Percentiles rank a stretch among this genome's conserved stretches.
Conservation (phyloP, 2,329 filamentous ascomycete species). For the Exserohilum rostratum region DNA sequence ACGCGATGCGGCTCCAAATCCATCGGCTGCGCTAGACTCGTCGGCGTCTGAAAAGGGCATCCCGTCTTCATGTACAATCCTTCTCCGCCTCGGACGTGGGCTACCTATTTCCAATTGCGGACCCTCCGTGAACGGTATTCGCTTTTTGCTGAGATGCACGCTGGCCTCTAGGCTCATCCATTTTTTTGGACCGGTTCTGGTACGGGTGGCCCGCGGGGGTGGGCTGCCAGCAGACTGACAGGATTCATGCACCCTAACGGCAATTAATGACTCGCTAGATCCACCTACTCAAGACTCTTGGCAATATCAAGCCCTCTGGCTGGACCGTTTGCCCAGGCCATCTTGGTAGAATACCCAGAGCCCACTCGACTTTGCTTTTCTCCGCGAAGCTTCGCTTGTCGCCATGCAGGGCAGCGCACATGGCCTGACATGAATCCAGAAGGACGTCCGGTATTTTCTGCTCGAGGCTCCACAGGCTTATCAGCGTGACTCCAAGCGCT, state of each 20-base stretch:
- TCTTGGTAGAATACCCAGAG: conserved; percentile 79
- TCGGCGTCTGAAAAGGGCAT: conserved; percentile 59
- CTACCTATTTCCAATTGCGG: too few relatives aligned
- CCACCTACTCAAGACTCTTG: conserved; percentile 81
- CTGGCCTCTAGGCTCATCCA: conserved; percentile 5
- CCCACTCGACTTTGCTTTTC: conserved; percentile 71
- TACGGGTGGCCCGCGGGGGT: conserved; percentile 46
- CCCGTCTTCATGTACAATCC: conserved; percentile 47
- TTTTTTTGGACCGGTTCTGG: conserved; percentile 42
- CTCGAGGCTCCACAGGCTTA: conserved; percentile 77
- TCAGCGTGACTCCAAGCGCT: conserved; percentile 75
- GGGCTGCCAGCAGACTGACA: conserved; percentile 69
- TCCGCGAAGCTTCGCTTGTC: conserved; percentile 71
- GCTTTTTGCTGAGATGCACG: background rate
- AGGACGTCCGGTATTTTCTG: conserved; percentile 48
- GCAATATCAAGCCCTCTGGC: conserved; percentile 69
- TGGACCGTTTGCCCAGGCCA: conserved; percentile 75
- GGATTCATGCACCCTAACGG: conserved; percentile 90
- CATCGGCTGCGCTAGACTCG: conserved; percentile 53
- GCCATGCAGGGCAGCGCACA: conserved; percentile 71
- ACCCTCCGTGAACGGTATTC: too few relatives aligned
- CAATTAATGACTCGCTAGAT: conserved; percentile 76
- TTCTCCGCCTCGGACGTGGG: conserved; percentile 26
- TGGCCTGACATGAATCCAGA: conserved; percentile 65
- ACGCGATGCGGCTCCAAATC: conserved; percentile 45